Evolutionary conservation across 371 early-diverging fungal genomes (phyloP).

Genomic region (Mucor saturninus): DNA sequence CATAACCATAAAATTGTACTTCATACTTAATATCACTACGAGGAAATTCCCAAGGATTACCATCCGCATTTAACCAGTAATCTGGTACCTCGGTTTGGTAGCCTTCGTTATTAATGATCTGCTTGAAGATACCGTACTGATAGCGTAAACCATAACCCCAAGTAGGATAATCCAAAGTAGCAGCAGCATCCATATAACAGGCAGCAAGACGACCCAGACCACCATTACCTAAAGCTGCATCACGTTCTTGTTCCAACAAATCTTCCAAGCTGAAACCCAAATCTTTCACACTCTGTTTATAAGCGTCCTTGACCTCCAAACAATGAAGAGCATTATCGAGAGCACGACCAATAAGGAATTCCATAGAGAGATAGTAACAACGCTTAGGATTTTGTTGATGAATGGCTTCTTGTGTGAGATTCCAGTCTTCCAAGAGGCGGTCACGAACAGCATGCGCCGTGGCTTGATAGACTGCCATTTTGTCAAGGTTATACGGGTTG

Average conservation of each 20-base stretch:
- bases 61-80: conserved; percentile 80
- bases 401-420: conserved; percentile 75
- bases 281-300: conserved; percentile 63
- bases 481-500: conserved; percentile 80
- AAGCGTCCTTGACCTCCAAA: conserved; percentile 76
- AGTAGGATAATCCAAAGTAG: conserved; percentile 86
- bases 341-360: conserved; percentile 91
- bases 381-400: conserved; percentile 76
- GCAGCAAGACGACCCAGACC: conserved; percentile 92
- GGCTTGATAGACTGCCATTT: conserved; percentile 85
- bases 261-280: conserved; percentile 91
- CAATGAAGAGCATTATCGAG: conserved; percentile 91
- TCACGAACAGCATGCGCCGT: conserved; percentile 87
- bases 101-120: conserved; percentile 77
- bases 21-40: conserved; percentile 86
- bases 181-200: conserved; percentile 91
- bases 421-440: conserved; percentile 87
- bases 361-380: conserved; percentile 92
- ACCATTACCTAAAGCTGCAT: conserved; percentile 95
- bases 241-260: conserved; percentile 85
- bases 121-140: conserved; percentile 96
- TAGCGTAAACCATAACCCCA: conserved; percentile 91
- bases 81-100: conserved; percentile 92
- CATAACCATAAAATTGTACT: conserved; percentile 86
- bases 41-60: conserved; percentile 94